Conservation (phyloP, 2,329 filamentous ascomycete genomes). For the Knoxdaviesia capensis region DNA sequence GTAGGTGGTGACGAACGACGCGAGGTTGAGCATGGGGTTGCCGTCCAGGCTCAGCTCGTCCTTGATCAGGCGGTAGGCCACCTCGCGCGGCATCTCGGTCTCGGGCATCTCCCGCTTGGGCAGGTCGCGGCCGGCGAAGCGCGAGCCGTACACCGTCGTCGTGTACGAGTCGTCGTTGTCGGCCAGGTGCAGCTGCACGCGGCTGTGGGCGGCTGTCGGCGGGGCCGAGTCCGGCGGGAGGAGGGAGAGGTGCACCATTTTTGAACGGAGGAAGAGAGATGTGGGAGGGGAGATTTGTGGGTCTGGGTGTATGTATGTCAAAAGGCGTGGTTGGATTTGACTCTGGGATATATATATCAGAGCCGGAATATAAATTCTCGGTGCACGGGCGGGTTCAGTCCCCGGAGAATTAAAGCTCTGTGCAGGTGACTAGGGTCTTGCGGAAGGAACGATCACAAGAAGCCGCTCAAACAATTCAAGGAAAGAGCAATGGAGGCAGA, state of each 20-base stretch:
- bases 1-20: constrained; percentile 88
- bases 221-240: constrained; percentile 6
- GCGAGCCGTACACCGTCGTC: constrained; percentile 72
- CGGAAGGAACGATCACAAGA: background rate
- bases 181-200: constrained; percentile 25
- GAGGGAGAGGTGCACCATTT: constrained; percentile 32
- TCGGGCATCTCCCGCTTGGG: constrained; percentile 78
- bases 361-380: background rate
- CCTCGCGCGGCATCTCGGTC: constrained; percentile 69
- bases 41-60: constrained; percentile 84
- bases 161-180: constrained; percentile 40
- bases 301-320: background rate
- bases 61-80: constrained; percentile 95
- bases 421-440: background rate
- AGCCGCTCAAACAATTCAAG: background rate
- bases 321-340: background rate
- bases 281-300: background rate
- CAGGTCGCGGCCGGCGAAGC: constrained; percentile 62
- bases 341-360: background rate
- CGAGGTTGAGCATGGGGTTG: constrained; percentile 73
- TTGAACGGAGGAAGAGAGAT: background rate
- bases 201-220: constrained; percentile 12
- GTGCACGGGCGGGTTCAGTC: background rate
- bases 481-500: background rate
- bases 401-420: background rate